Evolutionary conservation across 2,329 filamentous ascomycete species (phyloP).

Genomic region (Fusarium papillatum): DNA sequence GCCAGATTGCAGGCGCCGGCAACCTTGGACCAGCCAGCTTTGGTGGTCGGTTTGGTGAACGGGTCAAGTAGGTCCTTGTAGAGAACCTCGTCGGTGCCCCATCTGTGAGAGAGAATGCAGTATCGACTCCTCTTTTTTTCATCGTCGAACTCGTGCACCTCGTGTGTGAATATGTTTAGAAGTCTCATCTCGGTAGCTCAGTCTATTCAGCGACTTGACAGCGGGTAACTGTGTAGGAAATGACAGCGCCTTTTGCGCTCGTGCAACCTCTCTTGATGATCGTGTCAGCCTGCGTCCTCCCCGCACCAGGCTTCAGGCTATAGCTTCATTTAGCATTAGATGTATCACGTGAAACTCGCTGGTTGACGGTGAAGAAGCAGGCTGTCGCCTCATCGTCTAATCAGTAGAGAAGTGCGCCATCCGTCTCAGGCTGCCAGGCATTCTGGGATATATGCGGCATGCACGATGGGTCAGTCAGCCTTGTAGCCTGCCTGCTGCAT

Average conservation of each 20-base stretch:
- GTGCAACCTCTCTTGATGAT: not conserved
- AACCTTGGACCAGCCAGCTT: constrained; percentile 1
- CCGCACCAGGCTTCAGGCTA: not conserved
- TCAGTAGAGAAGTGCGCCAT: not conserved
- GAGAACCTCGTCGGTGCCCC: not conserved
- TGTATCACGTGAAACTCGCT: not conserved
- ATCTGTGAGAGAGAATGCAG: constrained; percentile 6
- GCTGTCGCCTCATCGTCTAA: not conserved
- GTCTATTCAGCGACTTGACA: not conserved
- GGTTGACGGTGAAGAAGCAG: not conserved
- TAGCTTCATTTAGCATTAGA: not conserved
- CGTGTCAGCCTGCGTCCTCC: not conserved
- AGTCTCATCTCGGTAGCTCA: not conserved
- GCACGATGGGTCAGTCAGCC: not conserved
- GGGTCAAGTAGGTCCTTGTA: not conserved
- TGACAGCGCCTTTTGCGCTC: not conserved
- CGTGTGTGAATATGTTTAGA: not conserved
- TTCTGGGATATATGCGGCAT: not conserved
- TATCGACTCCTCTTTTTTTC: not conserved
- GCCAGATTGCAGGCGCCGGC: not conserved
- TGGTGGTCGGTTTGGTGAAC: not conserved
- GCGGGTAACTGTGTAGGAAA: not conserved
- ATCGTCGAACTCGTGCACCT: not conserved
- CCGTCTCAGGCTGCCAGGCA: not conserved
- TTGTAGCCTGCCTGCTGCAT: not conserved